These are phyloP conservation scores for Gossypium trilobum DNA, from an alignment of 441 rosid genomes.

Conservation along the genomic window DNA sequence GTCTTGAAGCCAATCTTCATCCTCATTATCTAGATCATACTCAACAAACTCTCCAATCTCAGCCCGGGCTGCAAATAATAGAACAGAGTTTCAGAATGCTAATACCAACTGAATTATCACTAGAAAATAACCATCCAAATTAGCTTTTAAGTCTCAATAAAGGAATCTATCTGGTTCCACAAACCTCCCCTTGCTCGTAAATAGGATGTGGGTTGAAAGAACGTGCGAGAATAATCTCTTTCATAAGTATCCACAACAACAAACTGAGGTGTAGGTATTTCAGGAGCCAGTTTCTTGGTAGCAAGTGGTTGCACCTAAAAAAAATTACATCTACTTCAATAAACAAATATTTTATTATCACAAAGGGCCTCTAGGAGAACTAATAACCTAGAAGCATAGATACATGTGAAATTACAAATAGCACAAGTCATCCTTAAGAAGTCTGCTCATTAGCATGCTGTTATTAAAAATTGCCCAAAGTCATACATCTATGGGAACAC, in stretches of 20 bases:
- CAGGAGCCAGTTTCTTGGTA: slow-evolving; percentile 61
- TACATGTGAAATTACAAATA: neutral
- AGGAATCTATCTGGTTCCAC: slow-evolving; percentile 12
- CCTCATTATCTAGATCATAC: slow-evolving; percentile 93
- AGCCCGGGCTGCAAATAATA: slow-evolving; percentile 58
- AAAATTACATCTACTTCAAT: neutral
- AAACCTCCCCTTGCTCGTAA: slow-evolving; percentile 93
- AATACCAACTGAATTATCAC: neutral
- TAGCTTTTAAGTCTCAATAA: neutral
- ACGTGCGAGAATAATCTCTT: slow-evolving; percentile 72
- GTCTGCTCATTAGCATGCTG: neutral
- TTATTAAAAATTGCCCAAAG: neutral
- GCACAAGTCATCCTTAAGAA: neutral
- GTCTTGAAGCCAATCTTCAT: slow-evolving; percentile 86
- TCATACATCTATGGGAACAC: neutral
- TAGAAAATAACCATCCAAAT: neutral
- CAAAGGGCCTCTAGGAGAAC: neutral
- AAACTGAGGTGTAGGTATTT: slow-evolving; percentile 88
- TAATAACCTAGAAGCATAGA: neutral
- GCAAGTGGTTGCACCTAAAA: slow-evolving; percentile 50
- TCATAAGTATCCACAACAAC: slow-evolving; percentile 87
- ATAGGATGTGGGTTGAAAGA: slow-evolving; percentile 74
- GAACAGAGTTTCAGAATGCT: slow-evolving; percentile 12
- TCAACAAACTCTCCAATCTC: slow-evolving; percentile 95
- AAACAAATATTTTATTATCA: neutral